These are phyloP conservation scores for Fusarium sp. DNA, from an alignment of 2,329 filamentous ascomycete genomes.

Conservation along the genomic window DNA sequence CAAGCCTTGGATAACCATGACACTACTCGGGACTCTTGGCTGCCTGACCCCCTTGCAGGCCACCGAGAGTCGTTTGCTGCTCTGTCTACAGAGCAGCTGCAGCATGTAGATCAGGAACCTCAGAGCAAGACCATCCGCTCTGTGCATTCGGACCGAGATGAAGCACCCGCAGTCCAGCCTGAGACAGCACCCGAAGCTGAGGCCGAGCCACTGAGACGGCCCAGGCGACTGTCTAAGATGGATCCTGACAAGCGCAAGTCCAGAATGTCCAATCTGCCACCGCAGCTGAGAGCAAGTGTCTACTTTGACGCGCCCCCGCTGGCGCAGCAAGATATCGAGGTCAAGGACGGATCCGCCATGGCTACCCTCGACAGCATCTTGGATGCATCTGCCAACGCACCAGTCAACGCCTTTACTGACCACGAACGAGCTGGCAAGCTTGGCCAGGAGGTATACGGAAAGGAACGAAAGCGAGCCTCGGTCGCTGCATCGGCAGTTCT, in stretches of 20 bases:
- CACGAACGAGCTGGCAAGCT: conserved; percentile 83
- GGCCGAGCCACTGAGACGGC: conserved; percentile 44
- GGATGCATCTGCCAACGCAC: conserved; percentile 87
- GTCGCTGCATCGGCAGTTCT: conserved; percentile 43
- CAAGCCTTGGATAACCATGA: conserved; percentile 30
- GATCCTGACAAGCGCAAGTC: conserved; percentile 49
- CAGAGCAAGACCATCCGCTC: conserved; percentile 32
- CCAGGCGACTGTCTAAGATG: conserved; percentile 47
- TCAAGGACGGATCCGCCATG: conserved; percentile 84
- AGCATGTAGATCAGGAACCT: conserved; percentile 28
- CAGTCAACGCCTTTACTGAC: conserved; percentile 91
- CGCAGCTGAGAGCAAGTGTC: conserved; percentile 88
- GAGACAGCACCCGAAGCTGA: conserved; percentile 28
- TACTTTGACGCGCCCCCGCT: conserved; percentile 82
- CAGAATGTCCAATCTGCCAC: conserved; percentile 66
- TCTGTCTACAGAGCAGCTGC: conserved; percentile 43
- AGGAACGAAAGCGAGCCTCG: conserved; percentile 62
- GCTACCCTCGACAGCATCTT: conserved; percentile 91
- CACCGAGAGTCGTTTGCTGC: conserved; percentile 50
- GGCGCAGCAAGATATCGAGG: conserved; percentile 60
- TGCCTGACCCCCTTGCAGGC: conserved; percentile 58
- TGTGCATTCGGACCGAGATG: conserved; percentile 27
- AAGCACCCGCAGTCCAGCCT: conserved; percentile 19
- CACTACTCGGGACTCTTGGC: conserved; percentile 49
- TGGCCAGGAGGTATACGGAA: conserved; percentile 79